Evolutionary conservation across 495 filamentous ascomycete species (phyloP).

Genomic region (Podospora conica): DNA sequence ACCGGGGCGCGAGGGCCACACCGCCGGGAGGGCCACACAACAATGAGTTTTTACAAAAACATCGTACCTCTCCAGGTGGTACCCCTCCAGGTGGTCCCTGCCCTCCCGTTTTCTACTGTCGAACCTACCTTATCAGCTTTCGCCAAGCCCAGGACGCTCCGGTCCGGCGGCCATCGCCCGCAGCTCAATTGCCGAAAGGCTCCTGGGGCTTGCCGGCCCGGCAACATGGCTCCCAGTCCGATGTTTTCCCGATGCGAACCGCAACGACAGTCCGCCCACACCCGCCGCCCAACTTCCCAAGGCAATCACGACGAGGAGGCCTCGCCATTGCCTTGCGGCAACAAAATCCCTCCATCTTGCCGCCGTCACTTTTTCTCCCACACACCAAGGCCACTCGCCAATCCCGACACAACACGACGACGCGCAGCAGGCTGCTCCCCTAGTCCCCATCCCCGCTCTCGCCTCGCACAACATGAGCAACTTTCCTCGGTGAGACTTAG

Average conservation of each 20-base stretch:
- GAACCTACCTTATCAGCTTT: no score
- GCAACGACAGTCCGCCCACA: not conserved
- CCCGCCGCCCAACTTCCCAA: no score
- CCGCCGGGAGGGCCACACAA: no score
- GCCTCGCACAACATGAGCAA: not conserved
- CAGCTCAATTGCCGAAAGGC: no score
- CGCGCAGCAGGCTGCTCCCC: not conserved
- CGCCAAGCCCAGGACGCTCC: no score
- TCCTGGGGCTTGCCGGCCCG: no score
- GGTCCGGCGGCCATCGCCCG: no score
- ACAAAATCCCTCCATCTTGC: not conserved
- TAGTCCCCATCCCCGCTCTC: not conserved
- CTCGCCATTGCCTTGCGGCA: not conserved
- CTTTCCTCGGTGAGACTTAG: not conserved
- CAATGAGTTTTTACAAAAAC: no score
- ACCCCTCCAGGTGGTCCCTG: no score
- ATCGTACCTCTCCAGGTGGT: no score
- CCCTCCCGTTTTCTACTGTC: no score
- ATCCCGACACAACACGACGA: not conserved
- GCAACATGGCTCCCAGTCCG: not conserved
- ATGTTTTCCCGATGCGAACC: not conserved
- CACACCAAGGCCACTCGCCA: not conserved
- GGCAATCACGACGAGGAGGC: not conserved
- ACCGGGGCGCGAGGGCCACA: no score
- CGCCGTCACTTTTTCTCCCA: not conserved